phyloP scores from a whole-genome alignment of 1,284 basidiomycete species.

The Puccinia horiana region DNA sequence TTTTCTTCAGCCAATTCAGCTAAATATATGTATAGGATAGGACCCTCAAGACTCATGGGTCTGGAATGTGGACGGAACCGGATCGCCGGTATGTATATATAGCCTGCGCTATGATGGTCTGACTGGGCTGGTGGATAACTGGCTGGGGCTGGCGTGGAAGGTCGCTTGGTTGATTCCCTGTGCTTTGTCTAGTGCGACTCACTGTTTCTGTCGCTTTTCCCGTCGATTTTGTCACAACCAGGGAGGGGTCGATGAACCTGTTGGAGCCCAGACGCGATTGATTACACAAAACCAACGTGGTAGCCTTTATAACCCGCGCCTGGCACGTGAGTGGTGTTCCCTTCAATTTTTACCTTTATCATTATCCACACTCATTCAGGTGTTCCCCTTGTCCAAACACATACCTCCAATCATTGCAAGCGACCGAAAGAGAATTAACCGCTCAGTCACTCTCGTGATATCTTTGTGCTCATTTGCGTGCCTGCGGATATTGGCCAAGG shows the following conservation, averaged over 20 bases:
- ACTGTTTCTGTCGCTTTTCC: not conserved
- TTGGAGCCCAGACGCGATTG: not conserved
- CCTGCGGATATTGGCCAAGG: too few relatives aligned
- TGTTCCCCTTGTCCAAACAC: not conserved
- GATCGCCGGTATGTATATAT: too few relatives aligned
- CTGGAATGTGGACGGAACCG: too few relatives aligned
- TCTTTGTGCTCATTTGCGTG: not conserved
- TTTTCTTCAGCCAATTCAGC: too few relatives aligned
- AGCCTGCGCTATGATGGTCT: too few relatives aligned
- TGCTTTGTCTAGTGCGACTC: not conserved
- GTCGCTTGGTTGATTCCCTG: not conserved
- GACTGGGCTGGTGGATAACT: not conserved
- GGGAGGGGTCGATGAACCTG: not conserved
- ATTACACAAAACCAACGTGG: not conserved
- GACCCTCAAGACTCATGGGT: too few relatives aligned
- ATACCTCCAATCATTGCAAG: not conserved
- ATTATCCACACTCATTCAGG: conserved; percentile 13
- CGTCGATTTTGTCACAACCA: not conserved
- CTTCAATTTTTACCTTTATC: not conserved
- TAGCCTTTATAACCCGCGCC: not conserved
- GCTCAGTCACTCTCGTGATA: not conserved
- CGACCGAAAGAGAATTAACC: not conserved
- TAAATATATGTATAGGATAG: too few relatives aligned
- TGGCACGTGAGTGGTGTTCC: not conserved
- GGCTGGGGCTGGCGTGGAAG: not conserved